Percentiles rank a stretch among this genome's conserved stretches.
Evolutionary conservation across 345 rosid genomes (phyloP).

Genomic region (Conringia planisiliqua): DNA sequence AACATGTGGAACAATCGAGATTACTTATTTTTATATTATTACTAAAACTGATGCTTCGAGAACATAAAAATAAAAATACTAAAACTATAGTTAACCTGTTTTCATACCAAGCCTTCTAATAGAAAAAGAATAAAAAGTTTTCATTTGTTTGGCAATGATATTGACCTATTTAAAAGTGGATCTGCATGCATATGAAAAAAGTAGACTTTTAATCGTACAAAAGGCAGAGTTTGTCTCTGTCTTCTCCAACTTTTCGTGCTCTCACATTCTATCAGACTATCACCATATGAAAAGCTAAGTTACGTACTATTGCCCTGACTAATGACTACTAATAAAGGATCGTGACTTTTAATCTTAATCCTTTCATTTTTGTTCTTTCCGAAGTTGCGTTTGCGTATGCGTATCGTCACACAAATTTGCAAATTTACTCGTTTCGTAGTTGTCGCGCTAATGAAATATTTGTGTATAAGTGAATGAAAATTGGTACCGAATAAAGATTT

Average conservation of each 20-base stretch:
- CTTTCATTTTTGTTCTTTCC: not conserved
- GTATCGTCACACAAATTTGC: not conserved
- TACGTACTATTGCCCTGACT: not conserved
- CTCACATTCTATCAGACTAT: not conserved
- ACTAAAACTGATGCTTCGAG: too few relatives aligned
- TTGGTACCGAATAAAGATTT: not conserved
- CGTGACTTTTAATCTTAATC: not conserved
- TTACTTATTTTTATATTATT: too few relatives aligned
- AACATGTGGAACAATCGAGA: too few relatives aligned
- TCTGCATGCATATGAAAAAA: conserved; percentile 14
- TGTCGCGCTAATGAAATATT: not conserved
- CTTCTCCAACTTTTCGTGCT: conserved; percentile 14
- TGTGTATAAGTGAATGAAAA: not conserved
- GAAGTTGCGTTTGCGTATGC: not conserved
- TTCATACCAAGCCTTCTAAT: not conserved
- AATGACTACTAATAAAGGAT: not conserved
- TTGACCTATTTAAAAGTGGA: not conserved
- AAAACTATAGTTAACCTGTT: not conserved
- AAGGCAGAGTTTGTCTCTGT: conserved; percentile 31
- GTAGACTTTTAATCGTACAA: conserved; percentile 5
- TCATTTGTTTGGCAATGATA: not conserved
- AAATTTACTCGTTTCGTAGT: not conserved
- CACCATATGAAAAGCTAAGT: not conserved
- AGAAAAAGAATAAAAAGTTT: not conserved
- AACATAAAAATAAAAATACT: too few relatives aligned